Base-by-base conservation (phyloP, 176 grass and related monocot species). In the Neostapfia colusana region DNA sequence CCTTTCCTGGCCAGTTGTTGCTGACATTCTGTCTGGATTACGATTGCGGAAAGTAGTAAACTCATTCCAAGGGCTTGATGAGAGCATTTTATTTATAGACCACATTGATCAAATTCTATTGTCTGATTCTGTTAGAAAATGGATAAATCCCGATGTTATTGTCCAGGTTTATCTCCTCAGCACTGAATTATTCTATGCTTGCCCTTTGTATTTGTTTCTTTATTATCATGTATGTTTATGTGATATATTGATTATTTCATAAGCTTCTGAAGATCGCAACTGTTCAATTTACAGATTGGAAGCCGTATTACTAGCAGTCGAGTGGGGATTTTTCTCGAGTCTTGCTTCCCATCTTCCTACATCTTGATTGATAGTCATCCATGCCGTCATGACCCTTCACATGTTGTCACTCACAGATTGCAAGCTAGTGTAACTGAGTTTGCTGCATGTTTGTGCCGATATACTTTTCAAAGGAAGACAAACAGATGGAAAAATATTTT, bases 271-370 rank as follows among this genome's bases (percentile, higher is more conserved):
- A 79, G 69, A 23, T 58, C 62, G 7, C 1, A 27, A 34, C 64
- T 57, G 12, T 83, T 76, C 38, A 74, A 70, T 83, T 87, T 42
- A 72, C 88, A 97, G 94, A 89, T 97, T 88, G 94, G 94, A 59
- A 91, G 91, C 75, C 90, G 86, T 42, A 89, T 97, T 51, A 97
- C 94, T 80, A 97, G 94, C 91, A 93, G 91, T 82, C 89, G 88
- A 21, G 69, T 97, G 67, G 87, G 76, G 70, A 78, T 81, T 39
- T 91, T 93, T 73, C 72, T 97, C 0, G 91, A 97, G 74, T 75
- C 79, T 51, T 97, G 82, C 43, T 82, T 67, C 75, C 89, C 91
- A 68, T 76, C 84, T 84, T 88, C 94, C 61, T 93, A 97, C 82
- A 86, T 97, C 76, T 86, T 97, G 86, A 78, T 93, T 56, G 90